phyloP scores from a whole-genome alignment of 2,329 filamentous ascomycete species.

The Aureobasidium sp. region DNA sequence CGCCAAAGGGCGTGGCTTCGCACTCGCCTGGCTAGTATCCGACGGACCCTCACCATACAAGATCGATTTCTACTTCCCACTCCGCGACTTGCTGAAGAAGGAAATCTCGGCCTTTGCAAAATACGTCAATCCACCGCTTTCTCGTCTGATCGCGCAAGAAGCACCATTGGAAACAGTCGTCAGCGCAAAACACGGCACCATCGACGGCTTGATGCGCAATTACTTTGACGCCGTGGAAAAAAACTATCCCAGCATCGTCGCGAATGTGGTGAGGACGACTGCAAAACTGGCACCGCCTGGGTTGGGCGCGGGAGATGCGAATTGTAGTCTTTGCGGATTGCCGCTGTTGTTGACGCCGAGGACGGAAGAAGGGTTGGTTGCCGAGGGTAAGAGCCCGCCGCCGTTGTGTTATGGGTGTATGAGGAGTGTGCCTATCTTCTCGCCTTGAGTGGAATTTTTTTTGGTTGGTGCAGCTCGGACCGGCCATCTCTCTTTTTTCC shows the following conservation, averaged over 20 bases:
- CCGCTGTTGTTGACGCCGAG: slow-evolving; percentile 50
- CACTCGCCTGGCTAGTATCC: slow-evolving; percentile 71
- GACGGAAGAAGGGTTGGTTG: slow-evolving; percentile 24
- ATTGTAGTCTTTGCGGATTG: slow-evolving; percentile 64
- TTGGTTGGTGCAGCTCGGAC: too few species aligned
- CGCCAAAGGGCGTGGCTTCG: slow-evolving; percentile 81
- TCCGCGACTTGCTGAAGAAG: slow-evolving; percentile 76
- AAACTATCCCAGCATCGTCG: slow-evolving; percentile 83
- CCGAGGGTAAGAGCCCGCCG: slow-evolving; percentile 25
- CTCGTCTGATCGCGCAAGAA: slow-evolving; percentile 31
- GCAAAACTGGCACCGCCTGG: slow-evolving; percentile 61
- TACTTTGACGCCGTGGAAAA: slow-evolving; percentile 84
- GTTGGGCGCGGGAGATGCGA: slow-evolving; percentile 27
- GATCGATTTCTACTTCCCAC: slow-evolving; percentile 64
- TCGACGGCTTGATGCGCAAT: slow-evolving; percentile 81
- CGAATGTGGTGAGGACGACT: slow-evolving; percentile 91
- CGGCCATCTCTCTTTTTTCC: background rate
- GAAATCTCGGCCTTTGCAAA: slow-evolving; percentile 64
- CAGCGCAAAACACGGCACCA: slow-evolving; percentile 72
- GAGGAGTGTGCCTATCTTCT: slow-evolving; percentile 43
- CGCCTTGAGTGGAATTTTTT: too few species aligned
- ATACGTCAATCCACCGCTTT: slow-evolving; percentile 32
- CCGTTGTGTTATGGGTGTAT: slow-evolving; percentile 67
- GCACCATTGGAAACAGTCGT: slow-evolving; percentile 34
- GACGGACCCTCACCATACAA: slow-evolving; percentile 62